Conservation (phyloP, 106 monocot genomes). For the Dendrobium catenatum region DNA sequence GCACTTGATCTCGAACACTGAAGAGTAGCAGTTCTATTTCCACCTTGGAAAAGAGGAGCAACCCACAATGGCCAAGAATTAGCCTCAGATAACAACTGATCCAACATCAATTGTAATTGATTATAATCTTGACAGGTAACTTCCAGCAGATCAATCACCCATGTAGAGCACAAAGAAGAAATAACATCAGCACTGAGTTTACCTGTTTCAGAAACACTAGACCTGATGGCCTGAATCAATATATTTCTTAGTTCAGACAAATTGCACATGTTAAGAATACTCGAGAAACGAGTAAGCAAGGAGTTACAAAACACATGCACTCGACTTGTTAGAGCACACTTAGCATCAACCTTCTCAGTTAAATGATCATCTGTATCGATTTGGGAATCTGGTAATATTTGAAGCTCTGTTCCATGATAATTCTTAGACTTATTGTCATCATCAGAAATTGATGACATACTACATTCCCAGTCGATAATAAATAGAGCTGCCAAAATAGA, state of each 20-base stretch:
- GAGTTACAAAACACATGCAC: conserved; percentile 24
- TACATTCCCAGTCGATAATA: conserved; percentile 69
- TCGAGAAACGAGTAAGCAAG: conserved; percentile 30
- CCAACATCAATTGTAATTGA: conserved; percentile 51
- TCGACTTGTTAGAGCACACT: conserved; percentile 30
- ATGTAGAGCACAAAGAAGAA: conserved; percentile 49
- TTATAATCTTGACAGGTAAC: conserved; percentile 31
- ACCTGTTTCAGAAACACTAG: conserved; percentile 47
- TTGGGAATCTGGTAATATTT: background rate
- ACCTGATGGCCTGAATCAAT: conserved; percentile 57
- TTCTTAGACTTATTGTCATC: conserved; percentile 5
- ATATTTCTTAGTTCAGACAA: conserved; percentile 29
- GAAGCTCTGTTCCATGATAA: background rate
- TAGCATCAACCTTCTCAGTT: conserved; percentile 17
- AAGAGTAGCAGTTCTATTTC: conserved; percentile 17
- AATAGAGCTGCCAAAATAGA: conserved; percentile 69
- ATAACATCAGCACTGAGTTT: conserved; percentile 14
- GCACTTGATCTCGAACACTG: conserved; percentile 4
- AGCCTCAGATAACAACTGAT: conserved; percentile 51
- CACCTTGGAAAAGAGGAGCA: conserved; percentile 20
- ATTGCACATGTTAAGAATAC: conserved; percentile 20
- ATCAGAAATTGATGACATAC: conserved; percentile 19
- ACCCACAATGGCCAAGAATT: conserved; percentile 72
- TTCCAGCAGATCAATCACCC: conserved; percentile 44
- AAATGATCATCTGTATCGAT: conserved; percentile 11